Conservation (phyloP, 1,284 basidiomycete species). For the Tilletia setariae region DNA sequence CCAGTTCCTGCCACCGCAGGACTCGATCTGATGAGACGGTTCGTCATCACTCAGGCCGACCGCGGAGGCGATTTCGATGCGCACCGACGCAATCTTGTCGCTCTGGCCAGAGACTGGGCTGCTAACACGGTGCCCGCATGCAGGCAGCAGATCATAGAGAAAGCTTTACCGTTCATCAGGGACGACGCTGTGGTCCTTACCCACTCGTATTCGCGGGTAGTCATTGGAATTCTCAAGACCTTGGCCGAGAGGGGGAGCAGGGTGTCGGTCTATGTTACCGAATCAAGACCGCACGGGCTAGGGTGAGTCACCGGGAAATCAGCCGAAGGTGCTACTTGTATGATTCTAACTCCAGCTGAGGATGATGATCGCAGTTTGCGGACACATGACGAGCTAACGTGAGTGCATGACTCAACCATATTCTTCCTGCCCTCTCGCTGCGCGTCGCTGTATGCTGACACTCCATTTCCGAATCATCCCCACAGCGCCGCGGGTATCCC, state of each 20-base stretch:
- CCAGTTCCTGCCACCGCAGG: constrained; percentile 84
- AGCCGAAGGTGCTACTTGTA: too few species aligned
- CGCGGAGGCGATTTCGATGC: constrained; percentile 66
- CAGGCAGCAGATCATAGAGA: constrained; percentile 81
- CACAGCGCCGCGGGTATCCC: constrained; percentile 73
- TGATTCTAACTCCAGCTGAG: background rate
- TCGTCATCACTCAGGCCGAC: constrained; percentile 68
- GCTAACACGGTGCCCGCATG: constrained; percentile 60
- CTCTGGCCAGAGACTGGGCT: constrained; percentile 73
- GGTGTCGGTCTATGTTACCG: constrained; percentile 95
- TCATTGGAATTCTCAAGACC: constrained; percentile 83
- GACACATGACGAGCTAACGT: constrained; percentile 44
- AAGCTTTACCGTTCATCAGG: constrained; percentile 86
- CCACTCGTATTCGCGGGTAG: constrained; percentile 91
- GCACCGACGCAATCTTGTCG: constrained; percentile 74
- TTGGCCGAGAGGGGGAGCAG: constrained; percentile 69
- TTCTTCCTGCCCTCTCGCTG: background rate
- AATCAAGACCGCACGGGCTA: constrained; percentile 79
- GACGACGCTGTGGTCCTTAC: constrained; percentile 86
- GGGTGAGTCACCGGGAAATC: constrained; percentile 18
- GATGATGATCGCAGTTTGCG: constrained; percentile 10
- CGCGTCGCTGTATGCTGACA: background rate
- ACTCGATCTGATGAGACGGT: constrained; percentile 81
- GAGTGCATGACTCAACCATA: background rate
- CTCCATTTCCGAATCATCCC: background rate